Conservation (phyloP, 2,329 filamentous ascomycete species). For the Endocalyx cinctus region DNA sequence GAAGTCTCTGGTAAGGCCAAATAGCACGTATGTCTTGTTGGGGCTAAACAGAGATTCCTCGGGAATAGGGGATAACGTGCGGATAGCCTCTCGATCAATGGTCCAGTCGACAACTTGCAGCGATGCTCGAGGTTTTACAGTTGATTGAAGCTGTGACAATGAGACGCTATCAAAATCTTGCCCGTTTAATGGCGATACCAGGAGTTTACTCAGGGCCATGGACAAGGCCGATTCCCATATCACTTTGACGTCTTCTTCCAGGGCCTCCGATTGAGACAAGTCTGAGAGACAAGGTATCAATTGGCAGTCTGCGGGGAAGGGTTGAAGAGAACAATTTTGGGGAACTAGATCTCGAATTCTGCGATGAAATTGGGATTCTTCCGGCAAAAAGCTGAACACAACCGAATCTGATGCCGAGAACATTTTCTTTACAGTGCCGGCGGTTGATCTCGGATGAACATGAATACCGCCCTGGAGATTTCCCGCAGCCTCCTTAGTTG, state of each 20-base stretch:
- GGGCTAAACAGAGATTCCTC: conserved; percentile 22
- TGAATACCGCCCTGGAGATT: too few relatives aligned
- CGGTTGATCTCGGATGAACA: conserved; percentile 25
- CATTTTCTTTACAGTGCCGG: conserved; percentile 23
- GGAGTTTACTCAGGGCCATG: neutral
- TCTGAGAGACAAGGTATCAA: too few relatives aligned
- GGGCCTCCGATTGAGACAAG: too few relatives aligned
- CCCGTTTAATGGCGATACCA: too few relatives aligned
- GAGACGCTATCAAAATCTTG: conserved; percentile 12
- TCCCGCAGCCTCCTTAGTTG: conserved; percentile 5
- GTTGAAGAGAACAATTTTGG: conserved; percentile 13
- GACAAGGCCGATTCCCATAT: neutral
- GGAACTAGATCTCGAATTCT: conserved; percentile 21
- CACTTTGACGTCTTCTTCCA: too few relatives aligned
- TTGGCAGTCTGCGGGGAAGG: too few relatives aligned
- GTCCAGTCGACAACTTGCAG: conserved; percentile 37
- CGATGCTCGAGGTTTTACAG: conserved; percentile 1
- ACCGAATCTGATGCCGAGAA: conserved; percentile 16
- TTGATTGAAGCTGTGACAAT: conserved; percentile 21
- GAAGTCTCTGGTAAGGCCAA: conserved; percentile 39
- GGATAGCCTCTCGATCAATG: conserved; percentile 22
- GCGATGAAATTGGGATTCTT: conserved; percentile 20
- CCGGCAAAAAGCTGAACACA: conserved; percentile 30
- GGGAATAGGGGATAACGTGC: conserved; percentile 19
- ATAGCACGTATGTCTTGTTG: conserved; percentile 33